A percentile compares a stretch with the other conserved stretches of the same genome.
Evolutionary conservation across 768 basidiomycete species (phyloP).

Genomic region (Filobasidium floriforme): DNA sequence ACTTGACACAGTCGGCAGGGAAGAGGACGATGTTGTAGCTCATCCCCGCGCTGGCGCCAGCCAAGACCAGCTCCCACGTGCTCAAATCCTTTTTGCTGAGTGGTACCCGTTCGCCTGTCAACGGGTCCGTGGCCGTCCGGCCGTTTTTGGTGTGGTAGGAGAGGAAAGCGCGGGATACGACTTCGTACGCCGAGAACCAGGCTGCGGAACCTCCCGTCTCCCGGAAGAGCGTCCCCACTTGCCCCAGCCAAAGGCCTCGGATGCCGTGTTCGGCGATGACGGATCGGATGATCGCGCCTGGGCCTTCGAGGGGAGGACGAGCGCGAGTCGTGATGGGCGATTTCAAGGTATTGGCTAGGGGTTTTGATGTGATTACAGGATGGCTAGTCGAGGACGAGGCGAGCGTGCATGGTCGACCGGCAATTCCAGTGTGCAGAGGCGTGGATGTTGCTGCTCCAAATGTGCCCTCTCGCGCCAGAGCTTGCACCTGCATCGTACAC

Average conservation of each 20-base stretch:
- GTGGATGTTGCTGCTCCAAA: slow-evolving; percentile 26
- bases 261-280: slow-evolving; percentile 63
- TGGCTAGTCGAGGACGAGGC: slow-evolving; percentile 15
- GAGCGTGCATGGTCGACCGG: slow-evolving; percentile 1
- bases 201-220: slow-evolving; percentile 85
- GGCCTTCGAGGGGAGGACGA: slow-evolving; percentile 58
- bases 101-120: slow-evolving; percentile 21
- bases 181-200: slow-evolving; percentile 87
- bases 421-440: slow-evolving; percentile 21
- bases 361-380: slow-evolving; percentile 21
- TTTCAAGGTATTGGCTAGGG: slow-evolving; percentile 12
- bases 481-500: slow-evolving; percentile 96
- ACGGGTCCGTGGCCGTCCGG: slow-evolving; percentile 15
- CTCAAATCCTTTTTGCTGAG: slow-evolving; percentile 51
- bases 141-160: slow-evolving; percentile 47
- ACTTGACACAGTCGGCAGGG: slow-evolving; percentile 92
- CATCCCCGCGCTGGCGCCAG: slow-evolving; percentile 79
- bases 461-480: slow-evolving; percentile 52
- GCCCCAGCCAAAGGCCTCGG: slow-evolving; percentile 90
- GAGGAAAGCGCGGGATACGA: slow-evolving; percentile 58
- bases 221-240: slow-evolving; percentile 83
- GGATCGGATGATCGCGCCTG: slow-evolving; percentile 58
- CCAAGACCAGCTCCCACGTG: slow-evolving; percentile 73
- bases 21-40: slow-evolving; percentile 81
- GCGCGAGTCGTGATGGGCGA: slow-evolving; percentile 22